Evolutionary conservation across 2,329 filamentous ascomycete species (phyloP).

Genomic region (Trichoderma lentiforme): DNA sequence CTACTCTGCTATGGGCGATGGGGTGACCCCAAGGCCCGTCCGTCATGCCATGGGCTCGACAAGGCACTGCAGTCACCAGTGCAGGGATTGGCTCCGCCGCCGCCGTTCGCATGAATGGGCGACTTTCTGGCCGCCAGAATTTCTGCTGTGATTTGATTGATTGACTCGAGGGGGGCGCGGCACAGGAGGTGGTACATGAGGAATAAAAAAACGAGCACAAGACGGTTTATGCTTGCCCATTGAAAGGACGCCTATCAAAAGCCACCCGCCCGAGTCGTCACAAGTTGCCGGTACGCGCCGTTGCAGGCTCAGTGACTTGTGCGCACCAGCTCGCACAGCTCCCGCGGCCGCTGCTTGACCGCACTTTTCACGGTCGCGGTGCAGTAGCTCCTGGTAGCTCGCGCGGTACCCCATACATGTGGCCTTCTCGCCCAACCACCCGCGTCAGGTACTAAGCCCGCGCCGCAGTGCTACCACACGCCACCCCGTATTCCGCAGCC

Average conservation of each 20-base stretch:
- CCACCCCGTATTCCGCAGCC: slow-evolving; percentile 9
- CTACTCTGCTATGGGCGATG: not conserved
- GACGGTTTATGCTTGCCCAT: not conserved
- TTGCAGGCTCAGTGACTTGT: not conserved
- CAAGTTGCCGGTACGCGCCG: not conserved
- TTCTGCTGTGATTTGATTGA: not conserved
- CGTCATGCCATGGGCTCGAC: slow-evolving; percentile 15
- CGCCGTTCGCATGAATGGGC: slow-evolving; percentile 19
- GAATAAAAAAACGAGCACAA: not conserved
- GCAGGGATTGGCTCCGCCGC: slow-evolving; percentile 17
- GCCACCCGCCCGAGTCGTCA: not conserved
- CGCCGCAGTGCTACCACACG: not conserved
- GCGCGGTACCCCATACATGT: slow-evolving; percentile 1
- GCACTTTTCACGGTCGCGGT: not conserved
- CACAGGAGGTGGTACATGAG: not conserved
- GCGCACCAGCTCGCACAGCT: not conserved
- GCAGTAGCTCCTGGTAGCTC: slow-evolving; percentile 14
- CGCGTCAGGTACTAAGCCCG: not conserved
- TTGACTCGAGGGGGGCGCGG: not conserved
- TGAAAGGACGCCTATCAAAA: not conserved
- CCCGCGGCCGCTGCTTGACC: not conserved
- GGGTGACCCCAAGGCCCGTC: slow-evolving; percentile 4
- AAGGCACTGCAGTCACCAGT: not conserved
- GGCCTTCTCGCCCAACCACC: not conserved
- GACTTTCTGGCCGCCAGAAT: not conserved